Evolutionary conservation across 331 rosid genomes (phyloP), one percentile per base, ranked within the genome.

Genomic region (Pyracantha coccinea): DNA sequence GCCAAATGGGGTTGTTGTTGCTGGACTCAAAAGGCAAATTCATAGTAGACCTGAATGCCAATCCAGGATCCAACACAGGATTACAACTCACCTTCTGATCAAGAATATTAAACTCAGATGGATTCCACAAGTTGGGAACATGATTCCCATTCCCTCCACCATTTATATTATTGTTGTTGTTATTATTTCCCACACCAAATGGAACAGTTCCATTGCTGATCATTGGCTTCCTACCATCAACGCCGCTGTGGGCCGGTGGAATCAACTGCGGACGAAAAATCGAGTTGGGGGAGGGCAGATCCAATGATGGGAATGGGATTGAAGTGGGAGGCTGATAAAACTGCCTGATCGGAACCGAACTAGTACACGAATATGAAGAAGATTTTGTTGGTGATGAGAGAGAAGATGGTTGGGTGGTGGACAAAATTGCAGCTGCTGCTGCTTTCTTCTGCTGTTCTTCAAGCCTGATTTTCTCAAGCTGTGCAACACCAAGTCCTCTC

Each of bases 401-500:
- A 32, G 69, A 73, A 44, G 86, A 35, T 77, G 47, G n/a, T 12
- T 33, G 52, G 73, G 55, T 31, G 78, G 85, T 13, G 24, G 86
- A 71, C 79, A 68, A 79, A 81, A 82, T 52, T 59, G 85, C 4
- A 61, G 64, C 47, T 21, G 66, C 50, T 59, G 32, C 65, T 8
- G 61, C 84, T 75, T 67, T 87, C 83, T 82, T 88, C 11, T 78
- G 86, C 38, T 87, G 89, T 73, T 89, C 97, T 82, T 88, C 94
- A n/a, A 86, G 71, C 76, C 88, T 92, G 44, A 91, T 87, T 73
- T 82, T 91, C 75, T 93, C 98, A 69, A 93, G 96, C 81, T 89
- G 92, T 25, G 96, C 95, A 53, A 93, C 96, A 29, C 98, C 98
- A 31, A 90, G 89, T 59, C 98, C 98, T 86, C 98, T 88, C 32